Evolutionary conservation across 169 alveolate species (phyloP).

Genomic region (Miamiensis avidus): DNA sequence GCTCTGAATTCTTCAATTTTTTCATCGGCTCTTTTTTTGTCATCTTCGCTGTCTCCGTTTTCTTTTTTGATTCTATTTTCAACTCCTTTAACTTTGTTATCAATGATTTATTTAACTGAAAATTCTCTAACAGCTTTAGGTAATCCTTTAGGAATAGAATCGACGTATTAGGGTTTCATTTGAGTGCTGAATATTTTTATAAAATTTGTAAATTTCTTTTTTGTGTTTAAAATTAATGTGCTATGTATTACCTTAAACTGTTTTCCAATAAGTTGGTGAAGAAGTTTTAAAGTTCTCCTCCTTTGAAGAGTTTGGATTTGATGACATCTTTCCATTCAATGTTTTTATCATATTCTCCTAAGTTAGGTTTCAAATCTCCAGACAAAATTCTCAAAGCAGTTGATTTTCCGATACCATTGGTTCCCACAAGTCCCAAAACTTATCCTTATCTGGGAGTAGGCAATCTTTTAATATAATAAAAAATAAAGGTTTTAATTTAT

Average conservation of each 20-base stretch:
- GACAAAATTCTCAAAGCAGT: constrained; percentile 97
- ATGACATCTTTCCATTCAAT: constrained; percentile 98
- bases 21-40: constrained; percentile 1
- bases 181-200: constrained; percentile 70
- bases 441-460: constrained; percentile 99
- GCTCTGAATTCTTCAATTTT: constrained; percentile 77
- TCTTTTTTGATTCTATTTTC: background rate
- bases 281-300: constrained; percentile 97
- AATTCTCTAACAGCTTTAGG: constrained; percentile 52
- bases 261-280: constrained; percentile 96
- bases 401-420: constrained; percentile 97
- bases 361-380: constrained; percentile 97
- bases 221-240: background rate
- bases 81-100: background rate
- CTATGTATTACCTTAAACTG: constrained; percentile 78
- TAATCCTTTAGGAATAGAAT: constrained; percentile 90
- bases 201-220: too few species aligned
- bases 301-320: constrained; percentile 89
- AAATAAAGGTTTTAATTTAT: background rate
- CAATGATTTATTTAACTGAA: background rate
- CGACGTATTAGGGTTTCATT: constrained; percentile 99
- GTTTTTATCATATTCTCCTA: constrained; percentile 95
- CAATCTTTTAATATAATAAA: constrained; percentile 63
- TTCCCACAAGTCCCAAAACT: constrained; percentile 91
- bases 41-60: background rate